Conservation (phyloP, 169 alveolate species). For the Plasmodium cynomolgi region DNA sequence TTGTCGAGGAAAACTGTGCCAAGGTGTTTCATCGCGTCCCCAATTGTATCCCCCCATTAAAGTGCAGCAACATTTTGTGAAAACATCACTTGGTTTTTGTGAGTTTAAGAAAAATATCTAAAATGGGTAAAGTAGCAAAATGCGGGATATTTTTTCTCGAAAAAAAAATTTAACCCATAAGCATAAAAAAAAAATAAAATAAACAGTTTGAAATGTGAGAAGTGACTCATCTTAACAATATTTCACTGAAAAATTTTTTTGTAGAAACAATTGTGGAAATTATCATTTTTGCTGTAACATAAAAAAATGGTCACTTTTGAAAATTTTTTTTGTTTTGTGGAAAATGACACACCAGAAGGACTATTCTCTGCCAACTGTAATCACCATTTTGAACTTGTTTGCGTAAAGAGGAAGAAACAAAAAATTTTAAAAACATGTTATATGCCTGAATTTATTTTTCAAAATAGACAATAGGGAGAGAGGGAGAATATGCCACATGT, state of each 20-base stretch:
- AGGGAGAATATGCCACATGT: background rate
- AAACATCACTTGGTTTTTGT: background rate
- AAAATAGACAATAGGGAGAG: background rate
- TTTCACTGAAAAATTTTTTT: background rate
- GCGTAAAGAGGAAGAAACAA: background rate
- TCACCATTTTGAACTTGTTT: background rate
- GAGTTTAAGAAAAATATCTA: background rate
- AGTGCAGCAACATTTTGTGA: background rate
- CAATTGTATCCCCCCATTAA: no score
- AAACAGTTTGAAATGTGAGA: background rate
- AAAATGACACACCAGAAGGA: background rate
- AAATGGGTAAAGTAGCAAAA: background rate
- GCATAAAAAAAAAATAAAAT: background rate
- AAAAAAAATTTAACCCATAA: background rate
- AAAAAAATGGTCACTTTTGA: background rate
- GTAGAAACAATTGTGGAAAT: background rate
- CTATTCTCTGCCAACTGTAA: background rate
- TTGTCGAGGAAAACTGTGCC: background rate
- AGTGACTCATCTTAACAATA: background rate
- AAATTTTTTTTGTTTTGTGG: background rate
- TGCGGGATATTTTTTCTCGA: background rate
- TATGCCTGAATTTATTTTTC: background rate
- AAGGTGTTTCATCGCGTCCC: background rate
- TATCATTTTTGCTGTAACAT: background rate
- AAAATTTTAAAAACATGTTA: background rate